Conservation (phyloP, 106 monocot species). For the Agapanthus africanus region DNA sequence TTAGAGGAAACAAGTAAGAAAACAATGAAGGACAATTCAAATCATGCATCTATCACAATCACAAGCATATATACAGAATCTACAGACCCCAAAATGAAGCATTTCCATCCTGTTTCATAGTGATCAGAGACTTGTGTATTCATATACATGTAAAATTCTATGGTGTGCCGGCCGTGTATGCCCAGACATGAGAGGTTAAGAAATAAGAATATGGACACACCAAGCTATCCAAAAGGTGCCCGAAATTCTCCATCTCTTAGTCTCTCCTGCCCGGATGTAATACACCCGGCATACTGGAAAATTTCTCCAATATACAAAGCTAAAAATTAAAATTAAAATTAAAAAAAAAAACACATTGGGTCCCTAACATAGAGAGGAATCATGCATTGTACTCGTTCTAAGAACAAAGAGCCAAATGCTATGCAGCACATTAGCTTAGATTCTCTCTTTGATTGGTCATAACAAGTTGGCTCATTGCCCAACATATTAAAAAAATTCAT, state of each 20-base stretch:
- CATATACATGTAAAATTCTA: too few species aligned
- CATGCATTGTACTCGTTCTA: neutral
- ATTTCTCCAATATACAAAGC: neutral
- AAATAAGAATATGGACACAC: too few species aligned
- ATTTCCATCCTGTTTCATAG: conserved; percentile 1
- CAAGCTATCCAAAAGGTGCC: too few species aligned
- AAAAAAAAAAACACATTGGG: neutral
- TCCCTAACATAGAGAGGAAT: neutral
- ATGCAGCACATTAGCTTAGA: neutral
- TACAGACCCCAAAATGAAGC: neutral
- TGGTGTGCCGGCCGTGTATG: too few species aligned
- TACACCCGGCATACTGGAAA: too few species aligned
- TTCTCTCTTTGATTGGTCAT: conserved; percentile 4
- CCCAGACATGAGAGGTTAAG: too few species aligned
- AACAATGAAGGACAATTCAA: conserved; percentile 2
- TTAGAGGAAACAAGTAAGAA: neutral
- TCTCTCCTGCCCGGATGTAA: too few species aligned
- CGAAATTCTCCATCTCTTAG: too few species aligned
- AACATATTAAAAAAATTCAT: neutral
- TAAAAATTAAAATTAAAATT: neutral
- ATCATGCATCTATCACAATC: conserved; percentile 8
- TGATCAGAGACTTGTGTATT: conserved; percentile 2
- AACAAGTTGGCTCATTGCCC: neutral
- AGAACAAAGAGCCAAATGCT: conserved; percentile 4
- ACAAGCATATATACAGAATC: neutral